Conservation (phyloP, 805 yeast genomes). For the Peterozyma xylosa region DNA sequence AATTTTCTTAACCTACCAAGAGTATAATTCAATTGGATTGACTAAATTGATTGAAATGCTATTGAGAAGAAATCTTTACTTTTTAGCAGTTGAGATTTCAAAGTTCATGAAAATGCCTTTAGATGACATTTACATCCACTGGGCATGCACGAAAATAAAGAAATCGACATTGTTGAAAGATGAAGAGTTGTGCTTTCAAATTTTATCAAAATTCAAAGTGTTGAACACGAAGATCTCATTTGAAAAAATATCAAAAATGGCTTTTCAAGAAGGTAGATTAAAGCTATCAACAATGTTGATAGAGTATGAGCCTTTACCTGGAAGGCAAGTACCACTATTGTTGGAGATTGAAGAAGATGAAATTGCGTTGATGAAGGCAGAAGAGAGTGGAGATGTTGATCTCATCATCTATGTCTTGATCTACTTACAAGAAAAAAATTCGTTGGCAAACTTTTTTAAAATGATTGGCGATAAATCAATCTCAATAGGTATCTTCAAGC, state of each 20-base stretch:
- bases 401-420: slow-evolving; percentile 51
- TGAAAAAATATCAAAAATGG: slow-evolving; percentile 51
- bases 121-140: slow-evolving; percentile 54
- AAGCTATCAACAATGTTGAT: slow-evolving; percentile 61
- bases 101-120: slow-evolving; percentile 38
- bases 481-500: slow-evolving; percentile 30
- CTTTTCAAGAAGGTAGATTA: slow-evolving; percentile 76
- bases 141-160: slow-evolving; percentile 74
- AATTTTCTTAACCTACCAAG: slow-evolving; percentile 52
- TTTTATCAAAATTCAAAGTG: slow-evolving; percentile 37
- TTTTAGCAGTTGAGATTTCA: slow-evolving; percentile 56
- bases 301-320: slow-evolving; percentile 57
- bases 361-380: slow-evolving; percentile 60
- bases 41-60: slow-evolving; percentile 51
- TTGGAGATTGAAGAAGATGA: slow-evolving; percentile 67
- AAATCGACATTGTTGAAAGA: slow-evolving; percentile 49
- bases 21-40: slow-evolving; percentile 45
- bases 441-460: slow-evolving; percentile 64
- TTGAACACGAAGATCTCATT: slow-evolving; percentile 35
- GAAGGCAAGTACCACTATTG: slow-evolving; percentile 54
- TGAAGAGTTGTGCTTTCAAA: slow-evolving; percentile 40
- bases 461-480: slow-evolving; percentile 41
- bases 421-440: slow-evolving; percentile 43
- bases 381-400: slow-evolving; percentile 54
- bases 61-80: slow-evolving; percentile 50